Percentiles rank a stretch among this genome's conserved stretches.
Evolutionary conservation across 192 early-diverging fungal genomes (phyloP).

Genomic region (Podila minutissima): DNA sequence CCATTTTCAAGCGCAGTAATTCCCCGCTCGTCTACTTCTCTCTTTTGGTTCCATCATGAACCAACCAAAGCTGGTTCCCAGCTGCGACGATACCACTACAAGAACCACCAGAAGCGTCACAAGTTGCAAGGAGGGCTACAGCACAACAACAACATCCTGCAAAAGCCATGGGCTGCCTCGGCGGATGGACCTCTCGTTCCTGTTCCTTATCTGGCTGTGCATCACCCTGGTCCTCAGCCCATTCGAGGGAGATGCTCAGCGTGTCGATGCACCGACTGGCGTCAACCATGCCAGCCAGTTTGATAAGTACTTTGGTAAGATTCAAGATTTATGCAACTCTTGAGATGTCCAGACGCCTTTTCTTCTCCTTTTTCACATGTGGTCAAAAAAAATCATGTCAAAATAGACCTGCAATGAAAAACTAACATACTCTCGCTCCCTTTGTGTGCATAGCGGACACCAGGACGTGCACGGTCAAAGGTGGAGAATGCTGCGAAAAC

Average conservation of each 20-base stretch:
- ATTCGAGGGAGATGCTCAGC: conserved; percentile 14
- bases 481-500: conserved; percentile 34
- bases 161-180: neutral
- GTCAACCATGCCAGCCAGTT: conserved; percentile 10
- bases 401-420: neutral
- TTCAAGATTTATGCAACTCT: neutral
- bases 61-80: neutral
- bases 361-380: neutral
- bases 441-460: neutral
- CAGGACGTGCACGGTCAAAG: conserved; percentile 13
- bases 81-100: neutral
- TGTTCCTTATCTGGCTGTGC: conserved; percentile 47
- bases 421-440: neutral
- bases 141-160: too few relatives aligned
- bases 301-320: conserved; percentile 36
- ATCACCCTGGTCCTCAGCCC: conserved; percentile 27
- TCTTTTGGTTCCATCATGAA: neutral
- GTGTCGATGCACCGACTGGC: conserved; percentile 17
- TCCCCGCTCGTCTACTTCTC: neutral
- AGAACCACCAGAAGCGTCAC: too few relatives aligned
- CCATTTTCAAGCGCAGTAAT: neutral
- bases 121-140: too few relatives aligned
- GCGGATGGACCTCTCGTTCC: conserved; percentile 9
- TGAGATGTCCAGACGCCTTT: neutral
- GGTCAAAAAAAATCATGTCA: neutral